These are phyloP conservation scores for Hanseniaspora clermontiae DNA, from an alignment of 805 yeast genomes.

Conservation along the genomic window DNA sequence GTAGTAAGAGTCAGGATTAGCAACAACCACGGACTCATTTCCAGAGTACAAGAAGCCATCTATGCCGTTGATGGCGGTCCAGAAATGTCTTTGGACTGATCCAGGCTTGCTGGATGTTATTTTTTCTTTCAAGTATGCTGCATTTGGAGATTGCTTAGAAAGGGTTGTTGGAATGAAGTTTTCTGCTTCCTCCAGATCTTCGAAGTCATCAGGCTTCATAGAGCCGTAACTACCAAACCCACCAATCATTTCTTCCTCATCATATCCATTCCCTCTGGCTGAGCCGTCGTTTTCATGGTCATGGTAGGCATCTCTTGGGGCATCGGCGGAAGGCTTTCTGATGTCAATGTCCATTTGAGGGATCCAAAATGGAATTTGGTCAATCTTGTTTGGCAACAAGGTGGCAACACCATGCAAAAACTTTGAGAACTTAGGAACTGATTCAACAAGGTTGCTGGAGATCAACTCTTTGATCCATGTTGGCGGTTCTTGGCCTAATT, in stretches of 20 bases:
- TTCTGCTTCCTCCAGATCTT: constrained; percentile 58
- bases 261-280: constrained; percentile 23
- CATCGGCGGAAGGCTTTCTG: constrained; percentile 44
- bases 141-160: constrained; percentile 21
- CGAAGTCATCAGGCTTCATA: constrained; percentile 34
- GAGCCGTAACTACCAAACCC: constrained; percentile 26
- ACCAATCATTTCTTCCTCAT: constrained; percentile 25
- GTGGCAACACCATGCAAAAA: constrained; percentile 94
- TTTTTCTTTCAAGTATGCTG: constrained; percentile 24
- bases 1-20: constrained; percentile 42
- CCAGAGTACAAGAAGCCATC: constrained; percentile 42
- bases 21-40: constrained; percentile 43
- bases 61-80: constrained; percentile 18
- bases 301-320: constrained; percentile 35
- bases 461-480: constrained; percentile 91
- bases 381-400: constrained; percentile 70
- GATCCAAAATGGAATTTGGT: constrained; percentile 87
- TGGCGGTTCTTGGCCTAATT: constrained; percentile 97
- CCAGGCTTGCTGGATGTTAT: constrained; percentile 15
- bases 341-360: constrained; percentile 96
- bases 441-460: constrained; percentile 86
- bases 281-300: constrained; percentile 34
- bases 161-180: constrained; percentile 35
- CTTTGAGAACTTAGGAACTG: constrained; percentile 94
- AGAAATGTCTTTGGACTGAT: constrained; percentile 19